These are phyloP conservation scores for Yamadazyma kitorensis DNA, from an alignment of 805 yeast species.

Conservation along the genomic window DNA sequence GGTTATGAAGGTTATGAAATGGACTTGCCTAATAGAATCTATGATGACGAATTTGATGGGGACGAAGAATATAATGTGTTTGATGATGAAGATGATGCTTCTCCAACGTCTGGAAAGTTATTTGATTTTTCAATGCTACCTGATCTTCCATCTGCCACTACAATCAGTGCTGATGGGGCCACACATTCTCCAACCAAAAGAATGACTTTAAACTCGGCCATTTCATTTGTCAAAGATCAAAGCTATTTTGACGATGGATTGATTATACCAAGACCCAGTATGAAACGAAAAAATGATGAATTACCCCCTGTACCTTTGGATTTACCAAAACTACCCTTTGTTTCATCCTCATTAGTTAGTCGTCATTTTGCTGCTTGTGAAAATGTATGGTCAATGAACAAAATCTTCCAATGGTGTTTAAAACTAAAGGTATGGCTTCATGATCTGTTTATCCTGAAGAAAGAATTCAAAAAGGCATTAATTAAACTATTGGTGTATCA, in stretches of 20 bases:
- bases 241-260: slow-evolving; percentile 8
- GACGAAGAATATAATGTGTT: slow-evolving; percentile 2
- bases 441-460: slow-evolving; percentile 45
- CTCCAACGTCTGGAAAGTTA: slow-evolving; percentile 11
- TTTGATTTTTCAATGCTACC: slow-evolving; percentile 25
- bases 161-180: slow-evolving; percentile 3
- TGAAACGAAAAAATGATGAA: slow-evolving; percentile 17
- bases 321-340: slow-evolving; percentile 56
- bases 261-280: slow-evolving; percentile 5
- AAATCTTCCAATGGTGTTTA: slow-evolving; percentile 55
- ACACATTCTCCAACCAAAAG: slow-evolving; percentile 16
- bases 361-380: slow-evolving; percentile 49
- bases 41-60: slow-evolving; percentile 4
- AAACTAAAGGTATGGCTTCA: slow-evolving; percentile 52
- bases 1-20: slow-evolving; percentile 1
- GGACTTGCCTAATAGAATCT: slow-evolving; percentile 3
- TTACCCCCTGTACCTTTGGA: slow-evolving; percentile 46
- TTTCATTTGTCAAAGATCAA: slow-evolving; percentile 34
- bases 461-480: slow-evolving; percentile 54
- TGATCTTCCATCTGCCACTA: slow-evolving; percentile 23
- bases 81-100: slow-evolving; percentile 6
- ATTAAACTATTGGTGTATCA: slow-evolving; percentile 50
- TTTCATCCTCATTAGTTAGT: slow-evolving; percentile 46
- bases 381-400: slow-evolving; percentile 45
- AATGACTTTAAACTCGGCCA: slow-evolving; percentile 21